Percentiles rank a stretch among this genome's conserved stretches.
Evolutionary conservation across 1,139 yeast genomes (phyloP).

Genomic region (Scheffersomyces segobiensis): DNA sequence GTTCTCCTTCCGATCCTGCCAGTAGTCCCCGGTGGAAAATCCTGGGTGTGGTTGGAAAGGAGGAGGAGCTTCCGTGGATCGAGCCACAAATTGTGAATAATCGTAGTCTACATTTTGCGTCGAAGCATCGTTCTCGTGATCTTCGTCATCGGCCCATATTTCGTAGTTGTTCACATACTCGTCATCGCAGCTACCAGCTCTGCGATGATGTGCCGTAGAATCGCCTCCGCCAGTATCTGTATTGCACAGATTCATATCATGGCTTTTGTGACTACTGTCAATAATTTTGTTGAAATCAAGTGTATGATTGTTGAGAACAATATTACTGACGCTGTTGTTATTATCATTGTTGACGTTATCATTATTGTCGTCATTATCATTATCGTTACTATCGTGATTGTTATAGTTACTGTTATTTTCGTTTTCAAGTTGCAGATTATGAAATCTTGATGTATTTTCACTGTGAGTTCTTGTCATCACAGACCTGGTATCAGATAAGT

Average conservation of each 20-base stretch:
- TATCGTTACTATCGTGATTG: neutral
- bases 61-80: conserved; percentile 23
- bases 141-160: conserved; percentile 24
- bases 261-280: neutral
- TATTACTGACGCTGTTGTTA: neutral
- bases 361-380: neutral
- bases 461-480: neutral
- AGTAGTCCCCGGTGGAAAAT: conserved; percentile 31
- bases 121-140: conserved; percentile 3
- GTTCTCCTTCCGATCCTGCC: conserved; percentile 24
- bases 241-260: neutral
- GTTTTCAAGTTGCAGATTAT: neutral
- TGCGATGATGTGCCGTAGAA: neutral
- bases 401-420: too few relatives aligned
- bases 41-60: conserved; percentile 39
- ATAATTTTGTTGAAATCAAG: neutral
- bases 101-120: conserved; percentile 2
- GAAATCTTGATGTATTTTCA: neutral
- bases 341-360: neutral
- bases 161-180: conserved; percentile 31
- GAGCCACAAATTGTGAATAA: neutral
- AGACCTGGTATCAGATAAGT: neutral
- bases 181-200: conserved; percentile 21
- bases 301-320: neutral
- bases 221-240: neutral